A percentile compares a stretch with the other conserved stretches of the same genome.
phyloP scores from a whole-genome alignment of 306 rosid genomes.

The Trifolium repens region DNA sequence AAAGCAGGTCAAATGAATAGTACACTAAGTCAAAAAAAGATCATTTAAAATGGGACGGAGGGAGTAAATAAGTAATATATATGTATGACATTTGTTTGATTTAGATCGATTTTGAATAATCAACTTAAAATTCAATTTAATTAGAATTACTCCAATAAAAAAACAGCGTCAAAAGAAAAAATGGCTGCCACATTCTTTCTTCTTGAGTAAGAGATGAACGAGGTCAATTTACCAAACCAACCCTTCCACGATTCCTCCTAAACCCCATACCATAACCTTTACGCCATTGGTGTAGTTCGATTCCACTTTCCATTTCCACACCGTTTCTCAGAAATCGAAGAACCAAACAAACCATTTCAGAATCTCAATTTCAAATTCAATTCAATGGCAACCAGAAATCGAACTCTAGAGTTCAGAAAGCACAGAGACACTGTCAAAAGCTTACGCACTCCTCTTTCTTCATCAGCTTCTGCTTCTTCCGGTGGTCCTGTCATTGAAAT shows the following conservation, averaged over 20 bases:
- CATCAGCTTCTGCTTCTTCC: conserved; percentile 59
- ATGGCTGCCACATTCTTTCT: background rate
- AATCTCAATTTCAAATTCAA: background rate
- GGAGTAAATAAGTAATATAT: too few species aligned
- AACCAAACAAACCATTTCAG: background rate
- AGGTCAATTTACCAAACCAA: background rate
- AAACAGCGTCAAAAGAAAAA: too few species aligned
- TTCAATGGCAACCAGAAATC: conserved; percentile 80
- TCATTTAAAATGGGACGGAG: too few species aligned
- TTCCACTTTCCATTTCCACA: background rate
- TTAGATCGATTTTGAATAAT: too few species aligned
- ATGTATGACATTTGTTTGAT: too few species aligned
- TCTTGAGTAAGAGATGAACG: background rate
- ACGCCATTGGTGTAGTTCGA: background rate
- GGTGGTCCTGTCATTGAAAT: conserved; percentile 76
- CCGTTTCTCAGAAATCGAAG: background rate
- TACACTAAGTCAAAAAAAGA: too few species aligned
- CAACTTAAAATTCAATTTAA: too few species aligned
- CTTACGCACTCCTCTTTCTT: conserved; percentile 72
- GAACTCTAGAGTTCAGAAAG: conserved; percentile 55
- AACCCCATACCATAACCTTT: background rate
- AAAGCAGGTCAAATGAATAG: too few species aligned
- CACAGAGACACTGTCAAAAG: conserved; percentile 81
- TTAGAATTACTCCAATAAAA: too few species aligned
- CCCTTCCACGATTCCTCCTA: background rate